Base-by-base conservation (phyloP, 495 filamentous ascomycete genomes). In the Aspergillus coremiiformis region DNA sequence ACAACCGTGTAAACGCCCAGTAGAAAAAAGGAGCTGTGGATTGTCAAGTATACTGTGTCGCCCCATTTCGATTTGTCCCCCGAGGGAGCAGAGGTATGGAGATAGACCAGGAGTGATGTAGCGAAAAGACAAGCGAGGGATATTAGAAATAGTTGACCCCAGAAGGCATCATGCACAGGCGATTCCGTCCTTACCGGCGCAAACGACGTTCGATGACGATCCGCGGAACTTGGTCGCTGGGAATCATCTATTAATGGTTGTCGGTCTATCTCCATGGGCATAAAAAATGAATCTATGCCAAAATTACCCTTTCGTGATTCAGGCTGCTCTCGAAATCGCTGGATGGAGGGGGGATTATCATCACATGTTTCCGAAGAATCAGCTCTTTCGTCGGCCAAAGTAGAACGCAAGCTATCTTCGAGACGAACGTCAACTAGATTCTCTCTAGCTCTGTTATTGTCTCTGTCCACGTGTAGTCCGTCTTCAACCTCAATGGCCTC, bases 41-140 rank as follows among this genome's bases (percentile, higher is more conserved):
- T 73, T 5, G 90, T 92, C 21, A 84, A 86, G 68, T 98, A 97
- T 47, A 98, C 89, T 9, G 94, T 95, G 65, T 98, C 93, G 15
- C 89, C 88, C 60, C 87, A 74, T 42, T 79, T 83, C 37, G 77
- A 74, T 58, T 84, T 85, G 56, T 73, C 67, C 39, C 73, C 73
- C 10, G 72, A 68, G 1, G 87, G 85, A 1, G 80, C 62, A 8
- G 84, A 82, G 1, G 92, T 97, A 63, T 97, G 90, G 10, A 98
- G 76, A 61, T 84, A 90, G 44, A 95, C 83, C 12, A 98, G 77
- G 48, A 95, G 81, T 51, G 91, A 90, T 12, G 87, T 91, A 15
- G 91, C 84, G 60, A 97, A 82, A 32, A 97, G 69, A 20, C 85
- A 83, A 33, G 88, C 89, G 48, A 93, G 70, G 26, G 80, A 84